Conservation (phyloP, 2,329 filamentous ascomycete genomes). For the Fusarium sarcochroum region DNA sequence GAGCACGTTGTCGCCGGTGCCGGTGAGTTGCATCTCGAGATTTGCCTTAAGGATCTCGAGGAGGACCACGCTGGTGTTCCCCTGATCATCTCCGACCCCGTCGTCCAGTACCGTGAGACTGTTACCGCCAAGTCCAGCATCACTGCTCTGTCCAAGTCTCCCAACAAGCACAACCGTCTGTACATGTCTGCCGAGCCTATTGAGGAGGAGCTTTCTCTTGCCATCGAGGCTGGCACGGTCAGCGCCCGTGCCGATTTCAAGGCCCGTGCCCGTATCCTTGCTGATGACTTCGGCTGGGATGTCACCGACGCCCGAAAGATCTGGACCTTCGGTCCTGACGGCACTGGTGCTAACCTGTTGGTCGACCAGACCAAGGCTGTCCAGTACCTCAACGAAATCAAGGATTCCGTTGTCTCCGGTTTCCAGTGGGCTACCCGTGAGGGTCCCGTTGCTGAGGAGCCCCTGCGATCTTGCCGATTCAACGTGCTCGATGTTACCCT, state of each 20-base stretch:
- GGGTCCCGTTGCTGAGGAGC: constrained; percentile 98
- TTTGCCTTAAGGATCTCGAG: constrained; percentile 99
- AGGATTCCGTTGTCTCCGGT: constrained; percentile 99
- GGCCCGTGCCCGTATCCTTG: constrained; percentile 93
- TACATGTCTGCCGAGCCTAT: constrained; percentile 95
- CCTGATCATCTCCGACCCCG: constrained; percentile 96
- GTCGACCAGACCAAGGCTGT: constrained; percentile 99
- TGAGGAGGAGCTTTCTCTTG: constrained; percentile 89
- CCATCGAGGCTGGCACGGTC: constrained; percentile 94
- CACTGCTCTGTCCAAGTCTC: constrained; percentile 97
- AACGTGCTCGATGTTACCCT: constrained; percentile 99
- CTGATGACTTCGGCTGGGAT: constrained; percentile 98
- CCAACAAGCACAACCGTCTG: constrained; percentile 99
- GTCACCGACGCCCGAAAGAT: constrained; percentile 99
- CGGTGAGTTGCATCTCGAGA: constrained; percentile 99
- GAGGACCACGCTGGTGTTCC: constrained; percentile 99
- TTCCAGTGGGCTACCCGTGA: constrained; percentile 99
- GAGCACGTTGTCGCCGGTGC: constrained; percentile 99
- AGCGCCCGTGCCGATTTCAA: constrained; percentile 98
- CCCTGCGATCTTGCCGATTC: constrained; percentile 96
- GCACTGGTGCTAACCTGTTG: constrained; percentile 96
- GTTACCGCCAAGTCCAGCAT: constrained; percentile 89
- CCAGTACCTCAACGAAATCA: constrained; percentile 99
- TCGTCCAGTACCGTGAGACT: constrained; percentile 99
- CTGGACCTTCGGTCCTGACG: constrained; percentile 99